Conservation (phyloP, 139 green algal genomes). For the Ostreobium quekettii region DNA sequence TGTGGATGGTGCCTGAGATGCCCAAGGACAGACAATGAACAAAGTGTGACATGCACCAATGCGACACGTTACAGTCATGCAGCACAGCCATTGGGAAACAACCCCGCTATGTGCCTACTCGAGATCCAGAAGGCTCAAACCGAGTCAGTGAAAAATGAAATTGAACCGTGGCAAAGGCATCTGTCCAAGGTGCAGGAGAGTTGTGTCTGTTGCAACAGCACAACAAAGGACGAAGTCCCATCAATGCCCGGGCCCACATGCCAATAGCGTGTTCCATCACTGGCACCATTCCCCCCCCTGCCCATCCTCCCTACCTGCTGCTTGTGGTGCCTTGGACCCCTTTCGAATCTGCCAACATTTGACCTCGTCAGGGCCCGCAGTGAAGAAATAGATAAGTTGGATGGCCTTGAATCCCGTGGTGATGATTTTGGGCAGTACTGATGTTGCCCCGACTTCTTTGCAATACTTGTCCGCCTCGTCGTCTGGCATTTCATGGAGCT, state of each 20-base stretch:
- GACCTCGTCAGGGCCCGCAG: conserved; percentile 89
- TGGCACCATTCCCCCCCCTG: no score
- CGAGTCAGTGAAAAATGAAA: no score
- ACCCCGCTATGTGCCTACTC: no score
- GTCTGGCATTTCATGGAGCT: conserved; percentile 80
- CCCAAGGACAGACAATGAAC: no score
- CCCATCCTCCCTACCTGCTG: conserved; percentile 19
- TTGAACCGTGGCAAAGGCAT: not conserved
- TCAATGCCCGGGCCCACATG: no score
- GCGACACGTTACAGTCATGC: no score
- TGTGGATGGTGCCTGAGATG: no score
- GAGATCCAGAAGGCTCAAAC: no score
- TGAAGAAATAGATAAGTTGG: conserved; percentile 99
- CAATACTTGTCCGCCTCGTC: conserved; percentile 66
- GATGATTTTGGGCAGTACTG: conserved; percentile 91
- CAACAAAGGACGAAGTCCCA: not conserved
- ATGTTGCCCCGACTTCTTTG: conserved; percentile 46
- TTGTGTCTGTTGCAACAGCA: not conserved
- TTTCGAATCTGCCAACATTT: conserved; percentile 89
- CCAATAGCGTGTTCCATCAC: no score
- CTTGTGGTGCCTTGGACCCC: conserved; percentile 75
- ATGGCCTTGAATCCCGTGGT: conserved; percentile 81
- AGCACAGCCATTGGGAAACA: no score
- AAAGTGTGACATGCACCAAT: no score
- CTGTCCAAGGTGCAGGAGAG: not conserved